Percentiles rank a stretch among this genome's conserved stretches.
Conservation (phyloP, 2,329 filamentous ascomycete genomes). For the Alternaria incomplexa region DNA sequence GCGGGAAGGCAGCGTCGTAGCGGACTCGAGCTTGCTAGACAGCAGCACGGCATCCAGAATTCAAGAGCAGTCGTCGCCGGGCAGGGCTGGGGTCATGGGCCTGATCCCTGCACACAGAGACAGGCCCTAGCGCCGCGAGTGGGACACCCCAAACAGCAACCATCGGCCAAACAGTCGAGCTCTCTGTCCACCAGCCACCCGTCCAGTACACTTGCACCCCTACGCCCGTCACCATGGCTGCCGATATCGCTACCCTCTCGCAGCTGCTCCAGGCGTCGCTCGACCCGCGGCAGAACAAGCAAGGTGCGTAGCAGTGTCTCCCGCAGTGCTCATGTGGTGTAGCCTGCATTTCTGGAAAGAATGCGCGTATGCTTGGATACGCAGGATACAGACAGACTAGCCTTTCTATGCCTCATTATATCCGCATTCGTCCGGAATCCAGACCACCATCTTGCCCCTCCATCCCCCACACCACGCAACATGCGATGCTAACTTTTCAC, state of each 20-base stretch:
- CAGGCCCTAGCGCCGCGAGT: constrained; percentile 4
- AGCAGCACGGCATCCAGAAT: constrained; percentile 1
- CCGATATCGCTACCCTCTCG: constrained; percentile 69
- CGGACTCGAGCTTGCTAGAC: constrained; percentile 5
- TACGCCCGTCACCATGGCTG: constrained; percentile 58
- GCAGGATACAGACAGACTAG: too few relatives aligned
- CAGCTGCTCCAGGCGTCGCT: constrained; percentile 90
- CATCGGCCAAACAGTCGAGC: constrained; percentile 22
- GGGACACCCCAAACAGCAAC: constrained; percentile 21
- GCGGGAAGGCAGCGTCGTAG: constrained; percentile 1
- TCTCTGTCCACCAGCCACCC: constrained; percentile 2
- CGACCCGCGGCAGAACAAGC: constrained; percentile 84
- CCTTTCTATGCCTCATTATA: neutral
- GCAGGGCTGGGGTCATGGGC: neutral
- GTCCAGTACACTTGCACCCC: constrained; percentile 1
- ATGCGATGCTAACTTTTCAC: constrained; percentile 32
- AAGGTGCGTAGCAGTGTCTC: constrained; percentile 66
- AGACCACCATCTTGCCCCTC: neutral
- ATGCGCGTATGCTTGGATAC: neutral
- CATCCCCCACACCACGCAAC: neutral
- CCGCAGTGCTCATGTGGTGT: constrained; percentile 8
- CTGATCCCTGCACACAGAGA: constrained; percentile 8
- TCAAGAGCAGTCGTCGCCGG: neutral
- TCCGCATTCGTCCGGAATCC: neutral
- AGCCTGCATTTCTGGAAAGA: neutral